A percentile compares a stretch with the other conserved stretches of the same genome.
Evolutionary conservation across 768 basidiomycete species (phyloP).

Genomic region (Lactarius tabidus): DNA sequence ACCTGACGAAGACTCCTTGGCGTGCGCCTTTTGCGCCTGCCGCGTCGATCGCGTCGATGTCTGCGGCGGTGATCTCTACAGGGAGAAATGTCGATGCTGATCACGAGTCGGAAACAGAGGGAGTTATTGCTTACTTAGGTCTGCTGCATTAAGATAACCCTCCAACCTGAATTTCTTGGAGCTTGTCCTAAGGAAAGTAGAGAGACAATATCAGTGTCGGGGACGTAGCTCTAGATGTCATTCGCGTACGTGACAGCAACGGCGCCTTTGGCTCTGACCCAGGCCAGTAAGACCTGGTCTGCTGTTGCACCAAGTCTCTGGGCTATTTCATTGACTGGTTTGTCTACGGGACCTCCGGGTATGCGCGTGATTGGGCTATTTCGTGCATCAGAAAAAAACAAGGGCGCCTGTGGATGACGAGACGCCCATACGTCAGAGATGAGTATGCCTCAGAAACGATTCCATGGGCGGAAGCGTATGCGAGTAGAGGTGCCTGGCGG

Average conservation of each 20-base stretch:
- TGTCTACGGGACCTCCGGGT: conserved; percentile 63
- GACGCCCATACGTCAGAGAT: conserved; percentile 47
- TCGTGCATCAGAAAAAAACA: neutral
- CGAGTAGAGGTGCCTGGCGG: conserved; percentile 50
- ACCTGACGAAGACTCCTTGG: neutral
- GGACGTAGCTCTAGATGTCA: neutral
- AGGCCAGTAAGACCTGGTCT: conserved; percentile 69
- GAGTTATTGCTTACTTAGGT: conserved; percentile 44
- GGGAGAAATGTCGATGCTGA: neutral
- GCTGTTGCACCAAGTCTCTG: conserved; percentile 45
- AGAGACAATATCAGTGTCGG: neutral
- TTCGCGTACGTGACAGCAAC: conserved; percentile 55
- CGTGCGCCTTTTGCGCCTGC: conserved; percentile 46
- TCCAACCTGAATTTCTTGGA: conserved; percentile 61
- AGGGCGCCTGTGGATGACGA: neutral
- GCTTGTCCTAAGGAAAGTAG: conserved; percentile 44
- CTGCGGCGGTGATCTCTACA: conserved; percentile 29
- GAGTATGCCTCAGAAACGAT: conserved; percentile 75
- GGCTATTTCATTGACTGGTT: conserved; percentile 52
- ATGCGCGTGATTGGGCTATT: conserved; percentile 53
- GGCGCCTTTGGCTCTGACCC: conserved; percentile 66
- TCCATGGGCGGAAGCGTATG: conserved; percentile 50
- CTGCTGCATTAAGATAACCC: conserved; percentile 64
- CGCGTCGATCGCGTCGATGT: conserved; percentile 52
- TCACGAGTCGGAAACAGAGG: neutral